Percentiles rank a stretch among this genome's conserved stretches.
Conservation (phyloP, 2,329 filamentous ascomycete species). For the Ascochyta koolunga region DNA sequence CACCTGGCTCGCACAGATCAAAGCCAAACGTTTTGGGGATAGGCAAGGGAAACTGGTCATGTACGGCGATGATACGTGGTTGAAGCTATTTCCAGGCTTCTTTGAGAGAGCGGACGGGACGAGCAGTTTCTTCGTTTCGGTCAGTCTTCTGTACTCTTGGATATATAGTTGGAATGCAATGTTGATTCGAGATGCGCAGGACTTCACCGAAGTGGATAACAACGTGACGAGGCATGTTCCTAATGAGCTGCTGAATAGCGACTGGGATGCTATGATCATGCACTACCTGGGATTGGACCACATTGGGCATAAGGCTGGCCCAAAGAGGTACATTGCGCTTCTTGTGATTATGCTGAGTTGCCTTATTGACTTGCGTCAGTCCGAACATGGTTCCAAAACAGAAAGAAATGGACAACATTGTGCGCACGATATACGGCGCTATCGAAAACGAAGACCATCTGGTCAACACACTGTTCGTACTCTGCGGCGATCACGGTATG, state of each 20-base stretch:
- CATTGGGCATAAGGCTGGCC: slow-evolving; percentile 95
- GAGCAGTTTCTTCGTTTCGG: slow-evolving; percentile 96
- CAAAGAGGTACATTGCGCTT: slow-evolving; percentile 64
- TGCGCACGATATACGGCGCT: slow-evolving; percentile 75
- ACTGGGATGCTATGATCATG: slow-evolving; percentile 93
- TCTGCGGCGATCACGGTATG: slow-evolving; percentile 98
- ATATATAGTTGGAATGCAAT: slow-evolving; percentile 43
- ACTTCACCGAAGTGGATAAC: slow-evolving; percentile 96
- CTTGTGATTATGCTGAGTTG: slow-evolving; percentile 10
- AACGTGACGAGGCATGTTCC: slow-evolving; percentile 94
- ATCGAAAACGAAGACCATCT: slow-evolving; percentile 75
- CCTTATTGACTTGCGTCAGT: slow-evolving; percentile 52
- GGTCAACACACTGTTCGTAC: slow-evolving; percentile 76
- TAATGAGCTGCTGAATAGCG: slow-evolving; percentile 72
- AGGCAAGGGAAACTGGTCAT: slow-evolving; percentile 74
- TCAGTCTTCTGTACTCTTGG: slow-evolving; percentile 57
- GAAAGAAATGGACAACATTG: slow-evolving; percentile 86
- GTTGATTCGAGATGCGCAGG: slow-evolving; percentile 59
- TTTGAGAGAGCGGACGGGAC: slow-evolving; percentile 91
- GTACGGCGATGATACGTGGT: slow-evolving; percentile 98
- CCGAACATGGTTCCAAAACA: slow-evolving; percentile 94
- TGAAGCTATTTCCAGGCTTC: slow-evolving; percentile 90
- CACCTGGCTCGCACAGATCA: slow-evolving; percentile 95
- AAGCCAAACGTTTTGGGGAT: slow-evolving; percentile 58
- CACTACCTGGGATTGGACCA: slow-evolving; percentile 97